phyloP scores from a whole-genome alignment of 2,329 filamentous ascomycete species.

The Teratosphaeria epicoccoides region DNA sequence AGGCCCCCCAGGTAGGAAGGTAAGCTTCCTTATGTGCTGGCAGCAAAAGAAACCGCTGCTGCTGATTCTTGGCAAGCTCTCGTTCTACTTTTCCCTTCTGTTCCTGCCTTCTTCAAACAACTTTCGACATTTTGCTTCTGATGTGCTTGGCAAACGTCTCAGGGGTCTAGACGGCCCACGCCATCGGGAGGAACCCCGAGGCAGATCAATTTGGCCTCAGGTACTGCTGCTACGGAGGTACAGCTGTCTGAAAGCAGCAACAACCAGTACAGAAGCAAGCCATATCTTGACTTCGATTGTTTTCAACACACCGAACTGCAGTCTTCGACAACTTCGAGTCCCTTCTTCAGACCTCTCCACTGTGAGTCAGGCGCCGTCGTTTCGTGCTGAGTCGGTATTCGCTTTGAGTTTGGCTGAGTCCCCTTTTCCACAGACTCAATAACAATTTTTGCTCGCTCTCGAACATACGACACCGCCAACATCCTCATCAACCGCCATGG shows the following conservation, averaged over 20 bases:
- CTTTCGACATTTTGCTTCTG: no score
- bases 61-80: background rate
- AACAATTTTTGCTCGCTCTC: background rate
- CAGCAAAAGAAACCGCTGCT: background rate
- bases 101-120: no score
- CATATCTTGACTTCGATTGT: background rate
- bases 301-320: background rate
- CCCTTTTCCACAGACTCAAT: background rate
- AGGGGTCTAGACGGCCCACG: background rate
- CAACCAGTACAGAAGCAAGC: background rate
- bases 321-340: constrained; percentile 23
- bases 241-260: background rate
- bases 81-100: background rate
- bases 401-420: background rate
- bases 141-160: background rate
- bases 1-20: background rate
- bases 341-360: constrained; percentile 2
- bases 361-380: constrained; percentile 1
- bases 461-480: background rate
- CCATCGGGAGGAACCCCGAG: background rate
- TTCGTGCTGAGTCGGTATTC: no score
- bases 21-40: background rate
- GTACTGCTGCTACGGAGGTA: background rate
- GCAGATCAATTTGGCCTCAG: background rate
- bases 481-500: constrained; percentile 12